Evolutionary conservation across 805 yeast species (phyloP).

Genomic region (Scheffersomyces amazonensis): DNA sequence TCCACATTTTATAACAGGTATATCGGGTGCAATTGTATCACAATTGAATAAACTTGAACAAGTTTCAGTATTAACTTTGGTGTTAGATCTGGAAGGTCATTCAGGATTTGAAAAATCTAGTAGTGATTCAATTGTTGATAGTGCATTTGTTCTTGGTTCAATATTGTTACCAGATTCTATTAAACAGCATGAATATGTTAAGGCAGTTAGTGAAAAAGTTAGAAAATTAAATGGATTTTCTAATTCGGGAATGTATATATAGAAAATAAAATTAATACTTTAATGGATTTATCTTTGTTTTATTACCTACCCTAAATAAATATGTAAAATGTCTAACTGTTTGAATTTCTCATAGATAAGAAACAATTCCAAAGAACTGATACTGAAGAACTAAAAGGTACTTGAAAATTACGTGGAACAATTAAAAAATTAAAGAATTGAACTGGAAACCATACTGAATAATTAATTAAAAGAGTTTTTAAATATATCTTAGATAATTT

Average conservation of each 20-base stretch:
- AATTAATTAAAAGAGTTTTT: slow-evolving; percentile 64
- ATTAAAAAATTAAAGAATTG: slow-evolving; percentile 72
- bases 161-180: slow-evolving; percentile 2
- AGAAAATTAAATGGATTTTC: slow-evolving; percentile 22
- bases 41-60: slow-evolving; percentile 10
- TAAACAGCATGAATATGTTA: slow-evolving; percentile 9
- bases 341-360: slow-evolving; percentile 69
- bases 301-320: background rate
- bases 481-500: slow-evolving; percentile 69
- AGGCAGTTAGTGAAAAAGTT: slow-evolving; percentile 14
- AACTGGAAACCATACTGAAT: slow-evolving; percentile 79
- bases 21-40: slow-evolving; percentile 44
- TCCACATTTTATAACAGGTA: slow-evolving; percentile 62
- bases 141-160: slow-evolving; percentile 14
- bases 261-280: background rate
- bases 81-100: slow-evolving; percentile 60
- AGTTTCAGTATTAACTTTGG: slow-evolving; percentile 15
- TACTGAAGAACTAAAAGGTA: slow-evolving; percentile 82
- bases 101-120: slow-evolving; percentile 56
- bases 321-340: slow-evolving; percentile 5
- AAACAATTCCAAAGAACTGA: slow-evolving; percentile 96
- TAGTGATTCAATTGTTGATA: slow-evolving; percentile 39
- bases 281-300: background rate
- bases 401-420: slow-evolving; percentile 73
- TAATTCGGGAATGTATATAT: slow-evolving; percentile 27